Evolutionary conservation across 2,329 filamentous ascomycete genomes (phyloP), one percentile per base, ranked within the genome.

Genomic region (Clonostachys chloroleuca): DNA sequence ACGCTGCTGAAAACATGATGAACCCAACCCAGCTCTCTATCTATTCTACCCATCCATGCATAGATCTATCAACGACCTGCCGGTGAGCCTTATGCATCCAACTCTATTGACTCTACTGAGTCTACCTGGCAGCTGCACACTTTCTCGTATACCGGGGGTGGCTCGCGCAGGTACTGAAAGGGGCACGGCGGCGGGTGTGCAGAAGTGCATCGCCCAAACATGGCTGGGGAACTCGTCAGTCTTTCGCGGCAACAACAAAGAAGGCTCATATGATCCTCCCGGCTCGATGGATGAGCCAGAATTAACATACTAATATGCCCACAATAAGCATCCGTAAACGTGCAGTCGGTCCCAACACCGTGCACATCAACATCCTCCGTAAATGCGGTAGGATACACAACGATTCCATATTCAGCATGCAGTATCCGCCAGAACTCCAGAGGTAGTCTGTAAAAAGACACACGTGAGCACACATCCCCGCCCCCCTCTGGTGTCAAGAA

Each of bases 331-430:
- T 69, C 65, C 13, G 65, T 65, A 50, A 65, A 69, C 2, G 65
- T 68, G 4, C 62, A 54, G 8, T 66, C 63, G 3, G 57, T 51
- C 1, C 57, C 62, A 36, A 69, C 43, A 1, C 63, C 65, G 8
- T 53, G 54, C 10, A 63, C 49, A 20, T 64, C 60, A 24, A 69
- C 53, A 8, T 63, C 56, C 47, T 69, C 66, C 10, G 60, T 65
- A 47, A 69, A 52, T 5, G 67, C 66, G 1, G 66, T 67, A 4
- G 66, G 67, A 45, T 68, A 69, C 18, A 69, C 62, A n/a, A 69
- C 53, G 40, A 69, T 69, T 37, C 67, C 67, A 30, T 67, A 69
- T 44, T 69, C 66, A 7, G 57, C 49, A 34, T 68, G 64, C 13
- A 69, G 56, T 8, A 68, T 55, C 24, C 60, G 53, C 67, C 67